Percentiles rank a stretch among this genome's conserved stretches.
Conservation (phyloP, 1,284 basidiomycete genomes). For the Sanghuangporus sanghuang region DNA sequence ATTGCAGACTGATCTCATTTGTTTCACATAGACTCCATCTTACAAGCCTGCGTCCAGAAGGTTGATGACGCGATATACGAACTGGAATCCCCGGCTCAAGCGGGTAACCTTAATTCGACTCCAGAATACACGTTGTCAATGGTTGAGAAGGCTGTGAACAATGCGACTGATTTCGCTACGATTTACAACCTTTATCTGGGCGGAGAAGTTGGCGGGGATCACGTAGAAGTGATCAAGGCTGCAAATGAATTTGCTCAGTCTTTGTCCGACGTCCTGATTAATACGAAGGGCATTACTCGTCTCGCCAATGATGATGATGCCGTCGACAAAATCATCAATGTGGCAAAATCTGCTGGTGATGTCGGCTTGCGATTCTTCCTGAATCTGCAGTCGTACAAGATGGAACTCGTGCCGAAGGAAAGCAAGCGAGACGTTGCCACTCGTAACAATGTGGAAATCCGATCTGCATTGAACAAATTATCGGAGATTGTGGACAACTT, state of each 20-base stretch:
- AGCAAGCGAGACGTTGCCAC: slow-evolving; percentile 87
- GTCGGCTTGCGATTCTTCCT: slow-evolving; percentile 90
- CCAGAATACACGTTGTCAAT: slow-evolving; percentile 98
- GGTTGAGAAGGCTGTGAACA: slow-evolving; percentile 95
- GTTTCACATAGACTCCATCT: slow-evolving; percentile 79
- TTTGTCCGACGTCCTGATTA: slow-evolving; percentile 86
- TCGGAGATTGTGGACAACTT: slow-evolving; percentile 85
- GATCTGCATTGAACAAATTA: slow-evolving; percentile 76
- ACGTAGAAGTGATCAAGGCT: slow-evolving; percentile 97
- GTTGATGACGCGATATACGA: slow-evolving; percentile 98
- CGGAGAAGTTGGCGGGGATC: slow-evolving; percentile 86
- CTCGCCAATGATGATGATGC: slow-evolving; percentile 89
- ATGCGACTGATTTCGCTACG: slow-evolving; percentile 93
- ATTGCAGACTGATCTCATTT: slow-evolving; percentile 8
- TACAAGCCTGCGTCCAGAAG: slow-evolving; percentile 95
- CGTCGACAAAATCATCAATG: slow-evolving; percentile 80
- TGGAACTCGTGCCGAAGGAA: slow-evolving; percentile 65
- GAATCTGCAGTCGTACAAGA: slow-evolving; percentile 93
- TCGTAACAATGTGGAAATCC: slow-evolving; percentile 85
- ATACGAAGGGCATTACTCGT: slow-evolving; percentile 94
- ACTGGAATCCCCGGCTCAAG: slow-evolving; percentile 90
- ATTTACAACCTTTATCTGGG: slow-evolving; percentile 90
- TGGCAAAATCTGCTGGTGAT: slow-evolving; percentile 87
- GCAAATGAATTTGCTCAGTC: slow-evolving; percentile 97
- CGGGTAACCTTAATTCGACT: slow-evolving; percentile 93